Evolutionary conservation across 2,329 filamentous ascomycete species (phyloP).

Genomic region (Xylaria sp.): DNA sequence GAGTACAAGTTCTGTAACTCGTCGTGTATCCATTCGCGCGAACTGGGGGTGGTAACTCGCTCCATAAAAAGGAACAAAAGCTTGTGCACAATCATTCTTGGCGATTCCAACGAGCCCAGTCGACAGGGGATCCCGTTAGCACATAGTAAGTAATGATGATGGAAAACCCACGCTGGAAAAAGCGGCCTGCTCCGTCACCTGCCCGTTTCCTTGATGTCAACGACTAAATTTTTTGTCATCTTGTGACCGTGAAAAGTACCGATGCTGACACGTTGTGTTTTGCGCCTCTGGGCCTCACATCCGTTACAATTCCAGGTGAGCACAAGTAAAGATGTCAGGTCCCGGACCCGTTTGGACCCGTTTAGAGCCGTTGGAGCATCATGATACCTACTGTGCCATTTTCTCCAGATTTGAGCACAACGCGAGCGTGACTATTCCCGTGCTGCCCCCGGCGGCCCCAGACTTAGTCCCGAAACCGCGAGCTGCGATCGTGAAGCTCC

Average conservation of each 20-base stretch:
- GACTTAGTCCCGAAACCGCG: conserved; percentile 34
- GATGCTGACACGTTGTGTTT: conserved; percentile 22
- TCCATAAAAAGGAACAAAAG: conserved; percentile 32
- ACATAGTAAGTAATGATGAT: conserved; percentile 30
- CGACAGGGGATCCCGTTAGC: conserved; percentile 37
- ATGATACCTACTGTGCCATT: conserved; percentile 19
- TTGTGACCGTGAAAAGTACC: conserved; percentile 27
- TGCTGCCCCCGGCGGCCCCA: conserved; percentile 27
- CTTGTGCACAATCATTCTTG: conserved; percentile 31
- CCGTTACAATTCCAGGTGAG: not conserved
- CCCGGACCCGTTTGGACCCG: not conserved
- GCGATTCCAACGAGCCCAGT: conserved; percentile 26
- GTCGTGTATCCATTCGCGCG: conserved; percentile 20
- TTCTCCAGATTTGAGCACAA: conserved; percentile 30
- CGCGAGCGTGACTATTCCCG: conserved; percentile 28
- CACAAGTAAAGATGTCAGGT: not conserved
- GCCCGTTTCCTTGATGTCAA: conserved; percentile 28
- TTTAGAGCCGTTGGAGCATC: conserved; percentile 8
- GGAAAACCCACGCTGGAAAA: conserved; percentile 27
- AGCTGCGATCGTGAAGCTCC: conserved; percentile 39
- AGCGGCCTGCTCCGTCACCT: conserved; percentile 29
- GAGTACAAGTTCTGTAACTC: conserved; percentile 24
- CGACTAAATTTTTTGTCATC: conserved; percentile 18
- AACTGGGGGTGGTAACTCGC: conserved; percentile 25
- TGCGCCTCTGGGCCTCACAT: not conserved